A percentile compares a stretch with the other conserved stretches of the same genome.
phyloP scores from a whole-genome alignment of 2,329 filamentous ascomycete genomes.

The Domatiomyces globalis region DNA sequence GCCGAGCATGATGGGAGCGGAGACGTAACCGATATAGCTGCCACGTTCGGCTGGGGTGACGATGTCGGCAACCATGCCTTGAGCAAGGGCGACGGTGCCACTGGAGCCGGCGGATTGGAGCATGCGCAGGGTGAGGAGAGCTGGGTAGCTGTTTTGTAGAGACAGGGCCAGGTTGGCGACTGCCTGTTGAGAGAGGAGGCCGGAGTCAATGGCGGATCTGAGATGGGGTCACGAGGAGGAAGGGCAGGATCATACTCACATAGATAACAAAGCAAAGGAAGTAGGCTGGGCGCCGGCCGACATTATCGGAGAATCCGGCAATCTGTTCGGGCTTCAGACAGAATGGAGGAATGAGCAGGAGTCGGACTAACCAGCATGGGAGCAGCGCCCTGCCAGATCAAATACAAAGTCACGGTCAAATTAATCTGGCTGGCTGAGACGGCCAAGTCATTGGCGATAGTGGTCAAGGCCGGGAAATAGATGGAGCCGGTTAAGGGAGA shows the following conservation, averaged over 20 bases:
- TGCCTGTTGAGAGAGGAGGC: no score
- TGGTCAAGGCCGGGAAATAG: slow-evolving; percentile 33
- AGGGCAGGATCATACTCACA: slow-evolving; percentile 7
- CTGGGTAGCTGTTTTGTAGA: slow-evolving; percentile 24
- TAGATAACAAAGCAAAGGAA: slow-evolving; percentile 28
- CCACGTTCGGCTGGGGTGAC: slow-evolving; percentile 29
- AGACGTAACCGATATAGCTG: slow-evolving; percentile 35
- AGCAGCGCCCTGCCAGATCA: slow-evolving; percentile 32
- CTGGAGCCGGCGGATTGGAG: slow-evolving; percentile 32
- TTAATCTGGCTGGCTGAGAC: slow-evolving; percentile 29
- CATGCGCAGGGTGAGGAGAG: slow-evolving; percentile 28
- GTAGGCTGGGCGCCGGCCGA: slow-evolving; percentile 29
- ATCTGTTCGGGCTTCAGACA: no score
- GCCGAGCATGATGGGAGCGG: slow-evolving; percentile 25
- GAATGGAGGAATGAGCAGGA: no score
- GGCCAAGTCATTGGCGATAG: slow-evolving; percentile 28
- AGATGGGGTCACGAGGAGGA: no score
- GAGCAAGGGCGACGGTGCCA: slow-evolving; percentile 31
- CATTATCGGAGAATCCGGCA: slow-evolving; percentile 24
- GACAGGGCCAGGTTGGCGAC: slow-evolving; percentile 30
- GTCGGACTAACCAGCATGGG: slow-evolving; percentile 29
- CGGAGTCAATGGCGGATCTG: no score
- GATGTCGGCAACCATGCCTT: slow-evolving; percentile 31
- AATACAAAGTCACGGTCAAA: slow-evolving; percentile 33
- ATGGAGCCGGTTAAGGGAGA: slow-evolving; percentile 17